Conservation (phyloP, 306 rosid species). For the Carpinus viminea region DNA sequence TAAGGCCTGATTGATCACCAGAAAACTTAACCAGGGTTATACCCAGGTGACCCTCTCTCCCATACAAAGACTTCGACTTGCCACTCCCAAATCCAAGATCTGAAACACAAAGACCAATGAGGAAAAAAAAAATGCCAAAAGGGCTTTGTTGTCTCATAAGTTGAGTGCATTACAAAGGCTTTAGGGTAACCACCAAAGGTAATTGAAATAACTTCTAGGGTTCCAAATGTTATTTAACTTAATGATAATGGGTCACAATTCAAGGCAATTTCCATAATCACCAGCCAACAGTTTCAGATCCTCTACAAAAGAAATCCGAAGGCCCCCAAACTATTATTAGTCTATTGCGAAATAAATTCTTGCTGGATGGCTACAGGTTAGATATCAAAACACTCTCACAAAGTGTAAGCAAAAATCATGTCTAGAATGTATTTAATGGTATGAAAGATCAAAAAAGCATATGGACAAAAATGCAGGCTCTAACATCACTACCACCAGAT, state of each 20-base stretch:
- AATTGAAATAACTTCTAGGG: neutral
- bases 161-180: constrained; percentile 8
- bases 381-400: constrained; percentile 1
- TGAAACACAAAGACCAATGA: constrained; percentile 54
- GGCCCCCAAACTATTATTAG: neutral
- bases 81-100: constrained; percentile 92
- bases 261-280: neutral
- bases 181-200: neutral
- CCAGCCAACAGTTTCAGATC: neutral
- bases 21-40: constrained; percentile 73
- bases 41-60: constrained; percentile 98
- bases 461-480: neutral
- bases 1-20: constrained; percentile 76
- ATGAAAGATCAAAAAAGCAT: neutral
- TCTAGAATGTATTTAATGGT: neutral
- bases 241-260: neutral
- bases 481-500: neutral
- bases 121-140: constrained; percentile 30
- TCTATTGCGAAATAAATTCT: neutral
- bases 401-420: neutral
- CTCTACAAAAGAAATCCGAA: constrained; percentile 4
- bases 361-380: neutral
- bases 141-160: constrained; percentile 17
- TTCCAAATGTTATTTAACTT: neutral
- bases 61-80: constrained; percentile 89